phyloP scores from a whole-genome alignment of 2,329 filamentous ascomycete genomes.

The Whalleya microplaca region DNA sequence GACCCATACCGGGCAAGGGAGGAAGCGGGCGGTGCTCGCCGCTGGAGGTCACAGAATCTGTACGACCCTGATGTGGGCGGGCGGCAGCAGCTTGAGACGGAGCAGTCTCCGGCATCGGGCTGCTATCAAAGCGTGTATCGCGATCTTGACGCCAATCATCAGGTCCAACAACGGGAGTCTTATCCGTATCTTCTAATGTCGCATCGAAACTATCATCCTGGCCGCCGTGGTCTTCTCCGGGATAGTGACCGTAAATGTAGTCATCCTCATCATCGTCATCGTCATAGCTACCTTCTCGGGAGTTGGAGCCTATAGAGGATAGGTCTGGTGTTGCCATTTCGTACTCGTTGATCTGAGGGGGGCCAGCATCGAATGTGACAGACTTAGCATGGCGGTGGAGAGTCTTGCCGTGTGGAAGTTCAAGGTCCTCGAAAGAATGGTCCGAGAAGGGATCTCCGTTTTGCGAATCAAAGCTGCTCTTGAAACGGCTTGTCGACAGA shows the following conservation, averaged over 20 bases:
- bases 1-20: slow-evolving; percentile 72
- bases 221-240: slow-evolving; percentile 60
- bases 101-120: slow-evolving; percentile 64
- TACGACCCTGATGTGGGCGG: slow-evolving; percentile 62
- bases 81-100: slow-evolving; percentile 49
- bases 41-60: slow-evolving; percentile 76
- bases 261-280: slow-evolving; percentile 77
- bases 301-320: slow-evolving; percentile 88
- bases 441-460: slow-evolving; percentile 71
- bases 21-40: slow-evolving; percentile 84
- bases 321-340: slow-evolving; percentile 96
- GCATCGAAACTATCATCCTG: slow-evolving; percentile 93
- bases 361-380: slow-evolving; percentile 93
- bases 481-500: slow-evolving; percentile 69
- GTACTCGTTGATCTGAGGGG: slow-evolving; percentile 95
- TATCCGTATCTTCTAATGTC: slow-evolving; percentile 92
- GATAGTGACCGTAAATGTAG: slow-evolving; percentile 62
- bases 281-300: slow-evolving; percentile 91
- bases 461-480: slow-evolving; percentile 71
- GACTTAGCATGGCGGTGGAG: slow-evolving; percentile 90
- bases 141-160: slow-evolving; percentile 90
- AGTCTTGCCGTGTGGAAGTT: slow-evolving; percentile 66
- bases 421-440: slow-evolving; percentile 58
- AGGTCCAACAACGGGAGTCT: slow-evolving; percentile 95
- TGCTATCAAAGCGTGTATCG: slow-evolving; percentile 73